Evolutionary conservation across 2,329 filamentous ascomycete genomes (phyloP).

Genomic region (Talaromyces islandicus): DNA sequence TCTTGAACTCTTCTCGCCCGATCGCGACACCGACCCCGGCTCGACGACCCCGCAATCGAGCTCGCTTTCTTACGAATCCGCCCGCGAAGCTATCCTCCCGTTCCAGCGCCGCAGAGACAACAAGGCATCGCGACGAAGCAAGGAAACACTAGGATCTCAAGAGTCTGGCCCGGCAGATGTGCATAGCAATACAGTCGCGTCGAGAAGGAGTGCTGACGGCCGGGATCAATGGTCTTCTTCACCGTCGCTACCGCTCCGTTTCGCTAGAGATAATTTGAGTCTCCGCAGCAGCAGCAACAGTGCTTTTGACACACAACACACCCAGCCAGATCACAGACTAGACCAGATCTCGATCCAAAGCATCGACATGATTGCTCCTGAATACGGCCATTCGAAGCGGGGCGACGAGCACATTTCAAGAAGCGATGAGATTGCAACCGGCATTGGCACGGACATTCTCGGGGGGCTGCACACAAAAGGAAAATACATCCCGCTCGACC

Average conservation of each 20-base stretch:
- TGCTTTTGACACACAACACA: neutral
- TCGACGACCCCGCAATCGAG: slow-evolving; percentile 6
- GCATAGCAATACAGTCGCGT: neutral
- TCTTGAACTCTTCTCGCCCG: slow-evolving; percentile 50
- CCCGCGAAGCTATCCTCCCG: slow-evolving; percentile 31
- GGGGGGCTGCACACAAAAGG: slow-evolving; percentile 77
- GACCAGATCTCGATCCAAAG: slow-evolving; percentile 72
- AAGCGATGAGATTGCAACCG: slow-evolving; percentile 36
- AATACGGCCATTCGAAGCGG: slow-evolving; percentile 18
- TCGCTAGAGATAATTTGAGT: neutral
- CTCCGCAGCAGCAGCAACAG: neutral
- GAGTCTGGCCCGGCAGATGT: neutral
- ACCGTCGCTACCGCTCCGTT: neutral
- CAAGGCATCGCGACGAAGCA: slow-evolving; percentile 5
- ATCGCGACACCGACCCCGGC: neutral
- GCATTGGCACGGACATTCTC: slow-evolving; percentile 45
- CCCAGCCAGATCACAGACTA: slow-evolving; percentile 67
- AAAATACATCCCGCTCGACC: slow-evolving; percentile 64
- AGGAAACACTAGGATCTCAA: neutral
- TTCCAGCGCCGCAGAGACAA: slow-evolving; percentile 22
- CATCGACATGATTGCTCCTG: slow-evolving; percentile 60
- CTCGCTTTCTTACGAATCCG: slow-evolving; percentile 27
- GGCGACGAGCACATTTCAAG: slow-evolving; percentile 17
- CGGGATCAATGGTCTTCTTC: neutral
- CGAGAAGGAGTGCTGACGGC: neutral